Conservation (phyloP, 2,329 filamentous ascomycete genomes). For the Leptographium radiaticola region DNA sequence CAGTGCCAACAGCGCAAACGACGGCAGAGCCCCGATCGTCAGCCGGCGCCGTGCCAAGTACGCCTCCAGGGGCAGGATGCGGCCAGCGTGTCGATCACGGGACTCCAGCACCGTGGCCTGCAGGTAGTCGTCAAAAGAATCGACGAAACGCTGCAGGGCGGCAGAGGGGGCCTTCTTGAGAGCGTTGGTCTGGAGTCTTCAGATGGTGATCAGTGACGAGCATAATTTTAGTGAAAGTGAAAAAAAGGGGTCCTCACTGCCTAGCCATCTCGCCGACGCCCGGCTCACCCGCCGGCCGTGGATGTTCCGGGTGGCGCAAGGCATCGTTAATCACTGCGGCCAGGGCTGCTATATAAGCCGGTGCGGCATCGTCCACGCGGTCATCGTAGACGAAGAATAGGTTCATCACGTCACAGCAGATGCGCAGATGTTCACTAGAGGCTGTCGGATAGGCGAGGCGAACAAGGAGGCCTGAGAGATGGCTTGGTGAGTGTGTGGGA, state of each 20-base stretch:
- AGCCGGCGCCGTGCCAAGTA: constrained; percentile 15
- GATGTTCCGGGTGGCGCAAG: constrained; percentile 8
- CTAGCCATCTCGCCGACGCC: constrained; percentile 12
- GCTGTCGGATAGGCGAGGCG: constrained; percentile 7
- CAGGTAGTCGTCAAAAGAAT: constrained; percentile 14
- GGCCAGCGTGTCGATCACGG: constrained; percentile 10
- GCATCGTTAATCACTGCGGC: constrained; percentile 12
- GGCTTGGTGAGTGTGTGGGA: too few species aligned
- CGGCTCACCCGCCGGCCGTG: constrained; percentile 11
- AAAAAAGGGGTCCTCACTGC: constrained; percentile 11
- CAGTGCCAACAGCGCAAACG: constrained; percentile 14
- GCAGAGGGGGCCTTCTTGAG: constrained; percentile 9
- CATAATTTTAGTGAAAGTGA: too few species aligned
- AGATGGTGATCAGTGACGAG: background rate
- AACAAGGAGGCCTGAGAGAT: constrained; percentile 7
- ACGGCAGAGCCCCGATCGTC: constrained; percentile 15
- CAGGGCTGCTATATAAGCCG: constrained; percentile 5
- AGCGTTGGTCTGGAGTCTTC: constrained; percentile 15
- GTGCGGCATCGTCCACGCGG: constrained; percentile 10
- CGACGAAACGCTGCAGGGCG: constrained; percentile 14
- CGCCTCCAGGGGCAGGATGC: constrained; percentile 9
- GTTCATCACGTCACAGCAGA: constrained; percentile 15
- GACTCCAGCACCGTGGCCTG: constrained; percentile 14
- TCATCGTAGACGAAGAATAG: constrained; percentile 17
- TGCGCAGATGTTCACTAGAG: constrained; percentile 8